Base-by-base conservation (phyloP, 352 stramenopile species). In the Peronospora destructor region DNA sequence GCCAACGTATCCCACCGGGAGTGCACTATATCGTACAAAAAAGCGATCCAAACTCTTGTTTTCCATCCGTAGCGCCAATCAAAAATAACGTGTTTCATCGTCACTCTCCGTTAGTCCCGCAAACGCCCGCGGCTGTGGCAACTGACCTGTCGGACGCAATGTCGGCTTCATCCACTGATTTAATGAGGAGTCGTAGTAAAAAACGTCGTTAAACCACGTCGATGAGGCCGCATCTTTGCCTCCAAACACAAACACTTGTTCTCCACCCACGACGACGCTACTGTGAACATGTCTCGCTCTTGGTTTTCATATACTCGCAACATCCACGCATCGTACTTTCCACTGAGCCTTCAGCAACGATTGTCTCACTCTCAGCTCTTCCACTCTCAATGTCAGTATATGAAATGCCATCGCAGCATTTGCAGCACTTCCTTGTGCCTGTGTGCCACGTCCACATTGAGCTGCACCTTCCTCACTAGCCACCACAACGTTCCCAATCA, bases 221-320 rank as follows among this genome's bases (percentile, higher is more conserved):
- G 64, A 67, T 6, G 59, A 61, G 8, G 53, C 47, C 1, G 70
- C 69, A 51, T 84, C 72, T 52, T 81, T 83, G 45, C 78, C 78
- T 39, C 78, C 78, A 61, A 87, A 89, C 50, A 77, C 79, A 45
- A 77, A 89, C 13, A 89, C 41, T 26, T 78, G 53, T 8, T 78
- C 73, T 26, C 75, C 71, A n/a, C 68, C 67, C 0, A 87, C 35
- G 1, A 85, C 77, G 21, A 71, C 73, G 32, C 75, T 89, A 41
- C 75, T 76, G 52, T 87, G 78, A 10, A 61, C 75, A 28, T 77
- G 67, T 39, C 78, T 37, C 4, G 30, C 30, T 35, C 30, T 35
- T 7, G 30, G 30, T 35, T 35, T 35, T 7, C 30, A 35, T 7
- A 35, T 35, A 35, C 30, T 35, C 11, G 30, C 30, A 4, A 5